Conservation (phyloP, 2,329 filamentous ascomycete genomes). For the Diaporthe ampelina region DNA sequence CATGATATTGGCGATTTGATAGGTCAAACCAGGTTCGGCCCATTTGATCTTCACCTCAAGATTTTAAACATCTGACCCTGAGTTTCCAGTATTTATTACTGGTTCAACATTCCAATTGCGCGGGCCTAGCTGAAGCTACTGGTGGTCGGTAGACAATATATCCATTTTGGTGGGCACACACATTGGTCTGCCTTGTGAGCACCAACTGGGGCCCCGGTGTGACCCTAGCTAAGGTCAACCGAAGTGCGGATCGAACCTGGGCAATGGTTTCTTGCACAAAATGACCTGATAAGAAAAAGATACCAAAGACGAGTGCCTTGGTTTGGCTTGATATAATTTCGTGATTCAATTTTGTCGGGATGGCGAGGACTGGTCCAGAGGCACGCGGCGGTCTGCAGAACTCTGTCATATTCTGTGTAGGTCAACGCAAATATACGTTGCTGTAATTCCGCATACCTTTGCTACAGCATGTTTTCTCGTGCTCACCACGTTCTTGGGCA, state of each 20-base stretch:
- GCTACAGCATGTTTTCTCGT: neutral
- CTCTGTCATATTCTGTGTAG: neutral
- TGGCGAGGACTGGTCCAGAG: too few relatives aligned
- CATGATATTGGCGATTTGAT: neutral
- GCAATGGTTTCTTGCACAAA: neutral
- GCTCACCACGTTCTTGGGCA: neutral
- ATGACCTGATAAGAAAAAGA: neutral
- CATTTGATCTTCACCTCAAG: conserved; percentile 10
- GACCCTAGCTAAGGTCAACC: neutral
- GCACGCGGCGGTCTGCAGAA: neutral
- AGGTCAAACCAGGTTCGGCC: neutral
- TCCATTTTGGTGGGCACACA: too few relatives aligned
- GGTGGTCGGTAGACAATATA: too few relatives aligned
- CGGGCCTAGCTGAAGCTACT: neutral
- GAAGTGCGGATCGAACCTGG: neutral
- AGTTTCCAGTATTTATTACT: neutral
- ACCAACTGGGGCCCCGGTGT: neutral
- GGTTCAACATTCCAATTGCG: neutral
- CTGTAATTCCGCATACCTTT: neutral
- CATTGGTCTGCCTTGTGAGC: too few relatives aligned
- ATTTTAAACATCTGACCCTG: neutral
- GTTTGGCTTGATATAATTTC: neutral
- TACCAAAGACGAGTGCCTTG: neutral
- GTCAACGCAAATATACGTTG: too few relatives aligned
- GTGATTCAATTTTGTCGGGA: neutral